Conservation (phyloP, 2,329 filamentous ascomycete species). For the Tolypocladium tundrense region DNA sequence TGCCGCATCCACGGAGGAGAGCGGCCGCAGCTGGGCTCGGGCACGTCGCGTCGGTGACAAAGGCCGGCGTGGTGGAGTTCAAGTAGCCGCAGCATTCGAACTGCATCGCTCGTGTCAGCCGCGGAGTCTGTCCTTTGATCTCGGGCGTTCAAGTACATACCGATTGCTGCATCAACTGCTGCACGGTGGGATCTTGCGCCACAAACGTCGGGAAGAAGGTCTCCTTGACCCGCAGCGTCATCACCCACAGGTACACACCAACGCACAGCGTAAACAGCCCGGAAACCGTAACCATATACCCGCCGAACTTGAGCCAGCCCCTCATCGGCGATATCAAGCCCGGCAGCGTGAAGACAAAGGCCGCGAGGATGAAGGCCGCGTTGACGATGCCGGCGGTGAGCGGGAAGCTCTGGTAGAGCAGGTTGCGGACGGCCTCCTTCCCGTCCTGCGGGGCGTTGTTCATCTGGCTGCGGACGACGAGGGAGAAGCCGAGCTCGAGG, state of each 20-base stretch:
- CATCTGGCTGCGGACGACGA: conserved; percentile 39
- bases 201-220: conserved; percentile 53
- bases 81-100: conserved; percentile 75
- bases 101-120: conserved; percentile 24
- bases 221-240: conserved; percentile 58
- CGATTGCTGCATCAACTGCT: conserved; percentile 60
- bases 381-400: conserved; percentile 62
- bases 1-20: conserved; percentile 58
- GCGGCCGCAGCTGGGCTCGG: conserved; percentile 61
- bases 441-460: conserved; percentile 33
- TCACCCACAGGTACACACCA: conserved; percentile 61
- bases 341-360: conserved; percentile 60
- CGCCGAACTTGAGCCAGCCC: conserved; percentile 60
- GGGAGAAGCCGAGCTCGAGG: conserved; percentile 43
- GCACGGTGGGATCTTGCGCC: conserved; percentile 42
- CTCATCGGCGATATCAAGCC: conserved; percentile 59
- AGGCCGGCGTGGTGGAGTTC: conserved; percentile 62
- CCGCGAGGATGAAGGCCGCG: conserved; percentile 58
- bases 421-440: conserved; percentile 35
- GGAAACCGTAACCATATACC: conserved; percentile 52
- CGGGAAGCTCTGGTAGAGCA: conserved; percentile 44
- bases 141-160: conserved; percentile 30
- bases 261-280: conserved; percentile 55
- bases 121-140: not conserved
- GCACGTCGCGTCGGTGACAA: conserved; percentile 59